Conservation (phyloP, 345 rosid species). For the Melaleuca quinquenervia region DNA sequence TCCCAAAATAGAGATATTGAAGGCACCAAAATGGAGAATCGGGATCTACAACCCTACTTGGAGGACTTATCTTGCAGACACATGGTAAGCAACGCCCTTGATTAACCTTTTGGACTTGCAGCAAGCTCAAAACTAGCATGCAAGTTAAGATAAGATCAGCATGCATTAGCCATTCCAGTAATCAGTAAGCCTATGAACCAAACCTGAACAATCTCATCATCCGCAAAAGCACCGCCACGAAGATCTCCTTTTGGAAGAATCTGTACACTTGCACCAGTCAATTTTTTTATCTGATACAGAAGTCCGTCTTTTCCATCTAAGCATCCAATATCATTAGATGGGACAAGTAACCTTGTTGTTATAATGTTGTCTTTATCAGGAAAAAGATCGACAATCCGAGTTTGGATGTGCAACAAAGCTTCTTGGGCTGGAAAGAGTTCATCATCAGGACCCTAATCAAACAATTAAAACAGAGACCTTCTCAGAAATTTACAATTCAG, state of each 20-base stretch:
- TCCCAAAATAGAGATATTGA: neutral
- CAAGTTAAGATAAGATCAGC: neutral
- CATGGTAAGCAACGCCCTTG: neutral
- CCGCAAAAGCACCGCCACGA: constrained; percentile 46
- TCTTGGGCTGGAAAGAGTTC: constrained; percentile 97
- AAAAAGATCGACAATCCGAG: constrained; percentile 61
- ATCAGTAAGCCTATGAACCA: constrained; percentile 3
- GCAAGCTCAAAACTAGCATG: neutral
- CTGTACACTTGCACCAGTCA: constrained; percentile 66
- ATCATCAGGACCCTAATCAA: constrained; percentile 82
- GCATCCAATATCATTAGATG: constrained; percentile 67
- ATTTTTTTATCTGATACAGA: constrained; percentile 56
- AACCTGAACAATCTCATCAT: constrained; percentile 84
- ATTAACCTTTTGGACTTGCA: neutral
- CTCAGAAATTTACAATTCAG: constrained; percentile 1
- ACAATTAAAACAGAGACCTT: constrained; percentile 3
- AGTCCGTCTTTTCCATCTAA: constrained; percentile 85
- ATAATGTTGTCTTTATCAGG: constrained; percentile 63
- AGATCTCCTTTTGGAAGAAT: constrained; percentile 63
- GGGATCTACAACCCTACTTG: neutral
- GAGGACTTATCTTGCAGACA: neutral
- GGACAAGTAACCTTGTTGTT: constrained; percentile 66
- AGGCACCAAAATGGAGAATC: neutral
- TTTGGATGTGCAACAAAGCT: constrained; percentile 94
- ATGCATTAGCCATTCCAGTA: neutral